These are phyloP conservation scores for Aspergillus kassunensis DNA, from an alignment of 495 filamentous ascomycete genomes.

Conservation along the genomic window DNA sequence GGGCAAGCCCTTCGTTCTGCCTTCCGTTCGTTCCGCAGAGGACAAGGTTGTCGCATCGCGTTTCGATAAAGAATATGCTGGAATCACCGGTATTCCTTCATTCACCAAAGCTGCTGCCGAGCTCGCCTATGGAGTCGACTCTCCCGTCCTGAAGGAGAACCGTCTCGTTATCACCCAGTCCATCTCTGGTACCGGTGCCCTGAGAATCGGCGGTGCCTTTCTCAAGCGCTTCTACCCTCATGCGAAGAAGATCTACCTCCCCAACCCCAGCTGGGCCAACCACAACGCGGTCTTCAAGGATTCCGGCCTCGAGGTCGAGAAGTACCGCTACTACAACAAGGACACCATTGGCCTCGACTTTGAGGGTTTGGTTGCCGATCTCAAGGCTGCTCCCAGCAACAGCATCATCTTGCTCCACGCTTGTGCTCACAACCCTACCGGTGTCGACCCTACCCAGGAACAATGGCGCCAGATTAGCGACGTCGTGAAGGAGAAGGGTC, in stretches of 20 bases:
- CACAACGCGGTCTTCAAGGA: conserved; percentile 95
- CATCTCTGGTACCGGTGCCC: conserved; percentile 95
- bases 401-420: conserved; percentile 92
- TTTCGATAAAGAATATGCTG: conserved; percentile 95
- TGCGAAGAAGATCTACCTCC: conserved; percentile 92
- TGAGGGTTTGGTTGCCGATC: conserved; percentile 85
- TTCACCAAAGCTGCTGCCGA: conserved; percentile 89
- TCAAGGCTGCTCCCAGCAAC: conserved; percentile 81
- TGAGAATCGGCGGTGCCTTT: conserved; percentile 93
- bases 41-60: conserved; percentile 71
- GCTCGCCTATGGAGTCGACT: conserved; percentile 84
- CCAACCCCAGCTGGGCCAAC: conserved; percentile 96
- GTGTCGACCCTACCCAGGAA: conserved; percentile 85
- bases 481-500: conserved; percentile 81
- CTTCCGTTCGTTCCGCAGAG: conserved; percentile 86
- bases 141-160: conserved; percentile 66
- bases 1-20: conserved; percentile 96
- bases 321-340: conserved; percentile 99
- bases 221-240: conserved; percentile 83
- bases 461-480: conserved; percentile 94
- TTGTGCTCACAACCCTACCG: conserved; percentile 98
- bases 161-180: conserved; percentile 92
- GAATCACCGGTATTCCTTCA: conserved; percentile 89
- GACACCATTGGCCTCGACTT: conserved; percentile 97
- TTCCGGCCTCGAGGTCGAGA: conserved; percentile 81